Evolutionary conservation across 805 yeast genomes (phyloP).

Genomic region (Starmerella ratchasimensis): DNA sequence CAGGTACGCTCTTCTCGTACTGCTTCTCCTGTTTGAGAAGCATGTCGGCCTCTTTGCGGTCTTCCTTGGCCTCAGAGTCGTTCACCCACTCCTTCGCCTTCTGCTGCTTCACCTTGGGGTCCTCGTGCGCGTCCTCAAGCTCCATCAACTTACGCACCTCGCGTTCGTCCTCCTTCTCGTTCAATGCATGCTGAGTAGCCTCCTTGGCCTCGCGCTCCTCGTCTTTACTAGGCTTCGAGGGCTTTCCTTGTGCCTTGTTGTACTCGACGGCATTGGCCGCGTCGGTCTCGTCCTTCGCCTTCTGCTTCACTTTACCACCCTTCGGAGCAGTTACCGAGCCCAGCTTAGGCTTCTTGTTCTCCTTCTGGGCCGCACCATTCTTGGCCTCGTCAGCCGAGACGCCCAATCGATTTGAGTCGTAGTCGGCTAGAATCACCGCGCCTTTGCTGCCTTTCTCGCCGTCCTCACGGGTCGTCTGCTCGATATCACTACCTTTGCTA

Average conservation of each 20-base stretch:
- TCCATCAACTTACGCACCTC: background rate
- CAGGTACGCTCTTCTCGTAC: too few relatives aligned
- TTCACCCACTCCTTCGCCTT: background rate
- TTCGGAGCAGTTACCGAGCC: background rate
- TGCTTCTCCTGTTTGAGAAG: too few relatives aligned
- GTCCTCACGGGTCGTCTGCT: conserved; percentile 20
- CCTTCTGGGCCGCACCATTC: conserved; percentile 2
- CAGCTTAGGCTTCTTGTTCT: conserved; percentile 10
- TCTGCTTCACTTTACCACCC: background rate
- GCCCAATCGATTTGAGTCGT: conserved; percentile 28
- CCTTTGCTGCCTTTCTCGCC: conserved; percentile 19
- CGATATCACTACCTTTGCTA: background rate
- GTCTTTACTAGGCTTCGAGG: background rate
- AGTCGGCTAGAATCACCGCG: conserved; percentile 27
- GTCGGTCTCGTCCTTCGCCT: conserved; percentile 8
- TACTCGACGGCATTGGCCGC: conserved; percentile 1
- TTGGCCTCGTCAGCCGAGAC: conserved; percentile 18
- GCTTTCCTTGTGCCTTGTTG: background rate
- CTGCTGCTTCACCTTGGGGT: background rate
- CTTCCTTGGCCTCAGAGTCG: background rate
- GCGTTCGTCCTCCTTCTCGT: background rate
- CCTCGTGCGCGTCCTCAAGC: background rate
- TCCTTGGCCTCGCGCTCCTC: conserved; percentile 1
- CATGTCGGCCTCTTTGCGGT: too few relatives aligned
- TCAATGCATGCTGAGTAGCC: background rate